phyloP scores from a whole-genome alignment of 106 monocot species.

The Phalaenopsis aphrodite region DNA sequence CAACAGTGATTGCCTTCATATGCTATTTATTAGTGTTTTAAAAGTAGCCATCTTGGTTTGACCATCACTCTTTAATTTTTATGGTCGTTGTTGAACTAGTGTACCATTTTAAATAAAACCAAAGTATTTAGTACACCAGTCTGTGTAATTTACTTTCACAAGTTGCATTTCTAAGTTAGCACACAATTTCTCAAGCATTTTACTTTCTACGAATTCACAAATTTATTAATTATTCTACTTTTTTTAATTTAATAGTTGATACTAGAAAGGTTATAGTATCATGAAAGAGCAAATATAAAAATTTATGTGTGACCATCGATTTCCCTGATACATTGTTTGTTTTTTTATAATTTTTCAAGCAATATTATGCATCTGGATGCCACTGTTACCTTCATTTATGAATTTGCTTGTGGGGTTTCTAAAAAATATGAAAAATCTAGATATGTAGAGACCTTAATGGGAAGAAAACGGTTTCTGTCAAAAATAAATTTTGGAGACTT shows the following conservation, averaged over 20 bases:
- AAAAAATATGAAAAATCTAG: slow-evolving; percentile 19
- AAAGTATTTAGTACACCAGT: not conserved
- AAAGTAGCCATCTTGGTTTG: not conserved
- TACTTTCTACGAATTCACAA: not conserved
- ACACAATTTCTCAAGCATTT: not conserved
- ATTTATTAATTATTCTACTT: not conserved
- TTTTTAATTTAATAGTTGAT: not conserved
- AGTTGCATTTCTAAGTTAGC: not conserved
- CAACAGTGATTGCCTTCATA: not conserved
- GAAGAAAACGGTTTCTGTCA: slow-evolving; percentile 78
- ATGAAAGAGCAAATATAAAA: not conserved
- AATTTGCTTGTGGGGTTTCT: not conserved
- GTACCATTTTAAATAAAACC: not conserved
- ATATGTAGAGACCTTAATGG: slow-evolving; percentile 83
- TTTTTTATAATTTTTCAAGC: not conserved
- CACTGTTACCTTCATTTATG: not conserved
- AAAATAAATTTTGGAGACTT: slow-evolving; percentile 76
- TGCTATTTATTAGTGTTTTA: not conserved
- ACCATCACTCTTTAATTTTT: not conserved
- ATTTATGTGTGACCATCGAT: not conserved
- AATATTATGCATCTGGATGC: not conserved
- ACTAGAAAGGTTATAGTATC: not conserved
- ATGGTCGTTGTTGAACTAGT: not conserved
- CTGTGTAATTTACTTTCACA: not conserved
- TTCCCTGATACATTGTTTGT: not conserved